These are phyloP conservation scores for Cercospora sp. DNA, from an alignment of 2,329 filamentous ascomycete genomes.

Conservation along the genomic window DNA sequence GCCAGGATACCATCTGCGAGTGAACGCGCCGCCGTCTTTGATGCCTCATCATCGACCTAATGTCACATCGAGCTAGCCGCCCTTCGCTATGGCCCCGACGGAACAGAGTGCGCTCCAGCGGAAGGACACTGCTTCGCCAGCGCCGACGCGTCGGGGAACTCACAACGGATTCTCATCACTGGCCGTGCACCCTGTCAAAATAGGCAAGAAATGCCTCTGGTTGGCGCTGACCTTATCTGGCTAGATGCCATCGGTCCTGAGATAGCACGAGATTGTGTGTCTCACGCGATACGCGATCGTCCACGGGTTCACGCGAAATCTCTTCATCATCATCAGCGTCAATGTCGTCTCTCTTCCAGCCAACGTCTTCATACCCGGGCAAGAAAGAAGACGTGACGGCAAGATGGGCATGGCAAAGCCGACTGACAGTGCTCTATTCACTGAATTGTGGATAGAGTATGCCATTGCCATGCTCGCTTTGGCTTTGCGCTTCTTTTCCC, in stretches of 20 bases:
- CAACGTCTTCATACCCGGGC: neutral
- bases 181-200: neutral
- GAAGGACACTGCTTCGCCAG: neutral
- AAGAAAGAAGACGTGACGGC: neutral
- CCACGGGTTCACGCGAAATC: neutral
- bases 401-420: constrained; percentile 8
- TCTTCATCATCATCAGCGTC: neutral
- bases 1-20: neutral
- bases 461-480: constrained; percentile 17
- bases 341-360: neutral
- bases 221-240: neutral
- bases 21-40: neutral
- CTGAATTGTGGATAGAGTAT: constrained; percentile 23
- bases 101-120: neutral
- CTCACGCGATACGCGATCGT: constrained; percentile 1
- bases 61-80: neutral
- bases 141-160: neutral
- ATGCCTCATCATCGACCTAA: neutral
- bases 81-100: neutral
- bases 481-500: constrained; percentile 19
- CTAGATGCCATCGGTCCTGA: neutral
- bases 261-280: constrained; percentile 7
- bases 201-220: neutral
- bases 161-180: neutral
- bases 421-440: constrained; percentile 9